Evolutionary conservation across 352 stramenopile species (phyloP).

Genomic region (Sclerospora graminicola): DNA sequence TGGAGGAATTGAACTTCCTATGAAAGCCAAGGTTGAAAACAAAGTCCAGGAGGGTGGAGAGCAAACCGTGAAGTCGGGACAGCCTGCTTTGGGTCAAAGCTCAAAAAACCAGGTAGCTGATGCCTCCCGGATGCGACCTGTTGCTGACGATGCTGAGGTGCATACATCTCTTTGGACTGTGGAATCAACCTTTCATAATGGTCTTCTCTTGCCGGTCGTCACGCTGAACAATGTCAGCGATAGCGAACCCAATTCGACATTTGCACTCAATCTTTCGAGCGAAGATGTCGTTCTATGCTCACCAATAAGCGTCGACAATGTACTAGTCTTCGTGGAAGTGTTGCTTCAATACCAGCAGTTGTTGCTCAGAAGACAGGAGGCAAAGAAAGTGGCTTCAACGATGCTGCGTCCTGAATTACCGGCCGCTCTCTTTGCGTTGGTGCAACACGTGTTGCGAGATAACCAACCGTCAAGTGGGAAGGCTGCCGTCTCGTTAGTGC

Average conservation of each 20-base stretch:
- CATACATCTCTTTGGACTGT: conserved; percentile 67
- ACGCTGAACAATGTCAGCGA: conserved; percentile 36
- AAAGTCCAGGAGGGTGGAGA: conserved; percentile 17
- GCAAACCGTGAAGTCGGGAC: conserved; percentile 4
- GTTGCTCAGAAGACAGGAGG: conserved; percentile 2
- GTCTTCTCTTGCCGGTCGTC: conserved; percentile 51
- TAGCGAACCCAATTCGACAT: conserved; percentile 25
- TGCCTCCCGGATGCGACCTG: conserved; percentile 9
- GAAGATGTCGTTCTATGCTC: conserved; percentile 72
- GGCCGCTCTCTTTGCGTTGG: conserved; percentile 53
- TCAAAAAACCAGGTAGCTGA: conserved; percentile 34
- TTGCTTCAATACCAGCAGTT: conserved; percentile 40
- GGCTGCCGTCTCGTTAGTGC: conserved; percentile 51
- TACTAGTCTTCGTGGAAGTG: conserved; percentile 54
- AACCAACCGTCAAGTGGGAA: conserved; percentile 38
- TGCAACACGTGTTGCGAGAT: conserved; percentile 63
- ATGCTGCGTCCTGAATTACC: conserved; percentile 47
- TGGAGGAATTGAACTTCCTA: conserved; percentile 21
- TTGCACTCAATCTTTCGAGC: conserved; percentile 48
- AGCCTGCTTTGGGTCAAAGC: neutral
- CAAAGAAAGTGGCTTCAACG: neutral
- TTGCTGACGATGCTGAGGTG: conserved; percentile 41
- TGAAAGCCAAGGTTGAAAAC: conserved; percentile 26
- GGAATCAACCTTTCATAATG: conserved; percentile 42
- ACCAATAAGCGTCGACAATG: conserved; percentile 42